phyloP scores from a whole-genome alignment of 2,329 filamentous ascomycete genomes.

The Raffaelea ambrosiae region DNA sequence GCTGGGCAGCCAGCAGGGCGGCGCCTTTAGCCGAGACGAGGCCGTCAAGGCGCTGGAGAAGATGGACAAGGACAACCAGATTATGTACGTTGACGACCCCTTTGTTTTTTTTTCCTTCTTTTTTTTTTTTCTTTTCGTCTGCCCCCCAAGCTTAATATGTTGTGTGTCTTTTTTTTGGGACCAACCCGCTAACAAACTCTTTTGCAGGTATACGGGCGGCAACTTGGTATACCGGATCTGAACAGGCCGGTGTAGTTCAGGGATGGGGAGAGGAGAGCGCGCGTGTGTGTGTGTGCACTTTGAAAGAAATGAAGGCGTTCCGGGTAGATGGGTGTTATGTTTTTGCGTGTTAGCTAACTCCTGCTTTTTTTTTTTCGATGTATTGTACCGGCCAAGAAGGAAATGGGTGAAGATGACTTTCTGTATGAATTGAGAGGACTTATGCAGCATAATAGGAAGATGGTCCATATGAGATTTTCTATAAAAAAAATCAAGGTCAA shows the following conservation, averaged over 20 bases:
- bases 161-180: too few relatives aligned
- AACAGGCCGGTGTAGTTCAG: too few relatives aligned
- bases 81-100: conserved; percentile 63
- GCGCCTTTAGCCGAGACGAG: conserved; percentile 62
- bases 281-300: not conserved
- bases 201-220: conserved; percentile 50
- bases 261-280: too few relatives aligned
- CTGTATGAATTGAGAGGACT: too few relatives aligned
- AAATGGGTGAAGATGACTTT: too few relatives aligned
- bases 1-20: conserved; percentile 43
- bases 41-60: conserved; percentile 67
- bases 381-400: too few relatives aligned
- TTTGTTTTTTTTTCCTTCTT: not conserved
- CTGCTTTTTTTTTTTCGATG: too few relatives aligned
- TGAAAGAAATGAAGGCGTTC: conserved; percentile 4
- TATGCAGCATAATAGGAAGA: too few relatives aligned
- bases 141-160: not conserved
- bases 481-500: too few relatives aligned
- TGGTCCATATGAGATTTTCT: too few relatives aligned
- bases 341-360: too few relatives aligned
- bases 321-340: conserved; percentile 3
- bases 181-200: too few relatives aligned
- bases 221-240: conserved; percentile 64
- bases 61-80: conserved; percentile 76
- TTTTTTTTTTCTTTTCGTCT: not conserved